A percentile compares a stretch with the other conserved stretches of the same genome.
These are phyloP conservation scores for Eucalyptus sp. DNA, from an alignment of 345 rosid species.

Conservation along the genomic window DNA sequence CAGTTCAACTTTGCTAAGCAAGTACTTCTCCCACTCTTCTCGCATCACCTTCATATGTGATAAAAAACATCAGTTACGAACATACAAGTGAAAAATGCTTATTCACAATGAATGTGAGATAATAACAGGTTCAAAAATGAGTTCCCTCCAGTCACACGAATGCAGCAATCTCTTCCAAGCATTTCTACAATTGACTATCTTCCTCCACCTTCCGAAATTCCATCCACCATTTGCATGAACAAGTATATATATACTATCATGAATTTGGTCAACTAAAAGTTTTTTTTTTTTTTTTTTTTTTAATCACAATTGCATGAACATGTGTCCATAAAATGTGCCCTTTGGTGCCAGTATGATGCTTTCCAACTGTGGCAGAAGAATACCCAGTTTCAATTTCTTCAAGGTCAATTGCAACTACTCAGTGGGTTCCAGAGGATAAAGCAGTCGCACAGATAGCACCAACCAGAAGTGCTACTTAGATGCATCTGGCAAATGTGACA, in stretches of 20 bases:
- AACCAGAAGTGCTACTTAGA: not conserved
- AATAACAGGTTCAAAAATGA: not conserved
- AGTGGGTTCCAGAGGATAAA: not conserved
- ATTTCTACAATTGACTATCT: not conserved
- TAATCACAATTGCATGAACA: not conserved
- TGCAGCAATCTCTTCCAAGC: not conserved
- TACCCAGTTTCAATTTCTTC: not conserved
- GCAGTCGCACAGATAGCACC: not conserved
- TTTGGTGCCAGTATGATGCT: not conserved
- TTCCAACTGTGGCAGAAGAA: not conserved
- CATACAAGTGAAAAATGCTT: not conserved
- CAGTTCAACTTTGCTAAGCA: slow-evolving; percentile 75
- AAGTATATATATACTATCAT: not conserved
- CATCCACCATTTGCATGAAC: not conserved
- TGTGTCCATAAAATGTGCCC: not conserved
- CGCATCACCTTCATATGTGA: slow-evolving; percentile 53
- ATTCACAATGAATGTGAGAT: not conserved
- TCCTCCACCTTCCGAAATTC: not conserved
- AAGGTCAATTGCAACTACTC: not conserved
- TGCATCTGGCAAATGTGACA: not conserved
- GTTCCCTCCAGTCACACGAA: not conserved
- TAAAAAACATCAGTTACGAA: not conserved
- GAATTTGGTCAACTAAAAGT: not conserved
- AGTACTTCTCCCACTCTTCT: slow-evolving; percentile 91
- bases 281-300: not conserved